Conservation (phyloP, 768 basidiomycete species). For the Sporobolomyces pararoseus region DNA sequence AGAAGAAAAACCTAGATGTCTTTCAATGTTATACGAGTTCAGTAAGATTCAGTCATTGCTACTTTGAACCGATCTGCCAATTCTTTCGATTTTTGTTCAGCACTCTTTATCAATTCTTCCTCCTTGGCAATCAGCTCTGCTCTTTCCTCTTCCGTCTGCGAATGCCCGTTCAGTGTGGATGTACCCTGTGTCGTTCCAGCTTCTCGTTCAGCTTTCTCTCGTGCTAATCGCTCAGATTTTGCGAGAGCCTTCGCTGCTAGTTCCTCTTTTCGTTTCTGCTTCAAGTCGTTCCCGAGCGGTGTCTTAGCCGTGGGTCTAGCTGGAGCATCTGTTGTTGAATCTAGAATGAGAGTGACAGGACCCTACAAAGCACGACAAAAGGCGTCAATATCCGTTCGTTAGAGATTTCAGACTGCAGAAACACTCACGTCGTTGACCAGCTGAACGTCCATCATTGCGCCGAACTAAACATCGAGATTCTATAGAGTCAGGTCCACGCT, state of each 20-base stretch:
- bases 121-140: constrained; percentile 5
- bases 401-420: neutral
- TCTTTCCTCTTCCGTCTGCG: constrained; percentile 8
- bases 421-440: constrained; percentile 42
- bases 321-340: constrained; percentile 30
- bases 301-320: constrained; percentile 4
- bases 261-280: constrained; percentile 18
- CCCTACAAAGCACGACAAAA: constrained; percentile 24
- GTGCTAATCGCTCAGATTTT: constrained; percentile 54
- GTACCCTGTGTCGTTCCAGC: neutral
- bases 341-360: constrained; percentile 43
- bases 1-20: neutral
- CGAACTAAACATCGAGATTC: constrained; percentile 9
- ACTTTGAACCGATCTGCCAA: constrained; percentile 34
- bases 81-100: constrained; percentile 7
- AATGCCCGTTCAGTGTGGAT: no score
- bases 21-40: neutral
- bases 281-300: constrained; percentile 7
- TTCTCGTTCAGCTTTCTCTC: neutral
- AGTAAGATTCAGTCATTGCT: constrained; percentile 10
- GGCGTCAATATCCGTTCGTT: no score
- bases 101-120: constrained; percentile 54
- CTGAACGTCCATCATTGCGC: constrained; percentile 43
- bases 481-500: no score
- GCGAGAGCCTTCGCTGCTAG: constrained; percentile 22